Evolutionary conservation across 495 filamentous ascomycete species (phyloP).

Genomic region (Neurospora sp.): DNA sequence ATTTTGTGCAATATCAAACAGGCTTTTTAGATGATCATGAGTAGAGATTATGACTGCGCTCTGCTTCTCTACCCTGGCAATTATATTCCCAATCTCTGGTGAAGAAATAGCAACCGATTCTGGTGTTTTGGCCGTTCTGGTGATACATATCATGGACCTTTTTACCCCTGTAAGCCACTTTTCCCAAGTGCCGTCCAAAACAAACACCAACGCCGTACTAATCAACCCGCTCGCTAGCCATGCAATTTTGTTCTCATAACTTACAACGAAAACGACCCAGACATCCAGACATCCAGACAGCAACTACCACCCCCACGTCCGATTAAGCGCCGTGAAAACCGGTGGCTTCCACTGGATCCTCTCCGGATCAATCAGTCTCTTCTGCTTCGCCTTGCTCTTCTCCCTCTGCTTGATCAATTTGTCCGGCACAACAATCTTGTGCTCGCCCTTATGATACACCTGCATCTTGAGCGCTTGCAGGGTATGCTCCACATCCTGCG

Average conservation of each 20-base stretch:
- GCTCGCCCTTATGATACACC: conserved; percentile 84
- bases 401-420: conserved; percentile 61
- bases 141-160: neutral
- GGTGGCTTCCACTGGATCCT: conserved; percentile 91
- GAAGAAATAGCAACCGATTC: neutral
- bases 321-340: conserved; percentile 74
- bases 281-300: neutral
- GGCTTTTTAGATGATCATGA: too few species aligned
- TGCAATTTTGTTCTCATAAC: neutral
- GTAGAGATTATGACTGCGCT: too few species aligned
- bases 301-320: conserved; percentile 90
- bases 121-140: neutral
- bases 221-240: neutral
- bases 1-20: too few species aligned
- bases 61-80: neutral
- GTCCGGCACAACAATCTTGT: conserved; percentile 78
- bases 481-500: conserved; percentile 87
- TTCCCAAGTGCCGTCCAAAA: neutral
- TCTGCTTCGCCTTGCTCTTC: conserved; percentile 59
- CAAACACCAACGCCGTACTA: neutral
- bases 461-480: conserved; percentile 90
- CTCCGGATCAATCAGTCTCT: conserved; percentile 62
- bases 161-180: neutral
- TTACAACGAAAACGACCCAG: neutral
- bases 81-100: neutral